These are phyloP conservation scores for Pyrus bretschneideri DNA, from an alignment of 306 rosid genomes.

Conservation along the genomic window DNA sequence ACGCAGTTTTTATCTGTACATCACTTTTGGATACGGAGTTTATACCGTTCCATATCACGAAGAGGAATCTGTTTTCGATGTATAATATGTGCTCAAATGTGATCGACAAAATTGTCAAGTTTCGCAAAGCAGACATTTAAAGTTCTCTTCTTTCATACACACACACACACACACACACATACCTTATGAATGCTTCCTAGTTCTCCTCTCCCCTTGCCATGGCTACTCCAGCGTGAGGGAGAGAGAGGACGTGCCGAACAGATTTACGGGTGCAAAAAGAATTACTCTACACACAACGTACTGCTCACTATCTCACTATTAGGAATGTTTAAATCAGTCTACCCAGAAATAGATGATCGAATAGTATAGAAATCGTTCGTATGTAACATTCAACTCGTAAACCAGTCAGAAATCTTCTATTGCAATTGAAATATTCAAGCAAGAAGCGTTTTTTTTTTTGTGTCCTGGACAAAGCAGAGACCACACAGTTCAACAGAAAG, in stretches of 20 bases:
- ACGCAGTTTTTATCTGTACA: not conserved
- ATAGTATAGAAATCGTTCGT: not conserved
- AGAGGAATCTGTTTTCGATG: too few species aligned
- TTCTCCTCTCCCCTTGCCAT: too few species aligned
- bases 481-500: constrained; percentile 42
- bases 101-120: too few species aligned
- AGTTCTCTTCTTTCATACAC: too few species aligned
- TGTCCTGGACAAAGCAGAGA: constrained; percentile 14
- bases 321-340: not conserved
- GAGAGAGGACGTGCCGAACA: not conserved
- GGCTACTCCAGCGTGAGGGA: not conserved
- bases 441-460: constrained; percentile 11
- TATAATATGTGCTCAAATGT: too few species aligned
- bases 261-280: not conserved
- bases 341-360: not conserved
- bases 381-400: not conserved
- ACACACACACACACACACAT: too few species aligned
- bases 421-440: constrained; percentile 6
- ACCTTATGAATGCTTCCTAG: too few species aligned
- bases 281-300: not conserved
- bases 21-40: too few species aligned
- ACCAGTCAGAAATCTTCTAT: not conserved
- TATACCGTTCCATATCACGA: too few species aligned
- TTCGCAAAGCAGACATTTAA: too few species aligned
- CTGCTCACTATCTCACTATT: not conserved